Conservation (phyloP, 352 stramenopile species). For the Thalassiosira hispida region DNA sequence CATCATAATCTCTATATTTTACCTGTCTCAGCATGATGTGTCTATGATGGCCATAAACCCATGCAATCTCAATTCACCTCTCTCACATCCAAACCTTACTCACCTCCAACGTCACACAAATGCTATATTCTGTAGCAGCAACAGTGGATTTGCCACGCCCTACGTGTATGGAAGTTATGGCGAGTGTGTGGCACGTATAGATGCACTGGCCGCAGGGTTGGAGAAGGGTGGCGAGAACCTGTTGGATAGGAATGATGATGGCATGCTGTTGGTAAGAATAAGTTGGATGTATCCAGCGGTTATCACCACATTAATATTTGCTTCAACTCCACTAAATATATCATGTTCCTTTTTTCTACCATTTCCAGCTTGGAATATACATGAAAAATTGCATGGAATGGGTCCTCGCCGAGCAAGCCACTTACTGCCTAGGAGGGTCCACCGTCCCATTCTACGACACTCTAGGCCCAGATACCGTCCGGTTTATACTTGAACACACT, state of each 20-base stretch:
- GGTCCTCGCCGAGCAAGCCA: constrained; percentile 91
- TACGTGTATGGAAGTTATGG: constrained; percentile 82
- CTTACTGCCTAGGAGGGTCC: constrained; percentile 83
- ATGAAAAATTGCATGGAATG: constrained; percentile 97
- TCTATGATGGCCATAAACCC: too few species aligned
- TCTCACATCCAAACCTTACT: neutral
- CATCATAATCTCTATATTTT: neutral
- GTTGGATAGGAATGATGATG: constrained; percentile 66
- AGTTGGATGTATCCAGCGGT: constrained; percentile 6
- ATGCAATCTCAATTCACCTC: neutral
- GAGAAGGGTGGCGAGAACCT: constrained; percentile 64
- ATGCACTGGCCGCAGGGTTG: constrained; percentile 75
- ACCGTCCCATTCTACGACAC: constrained; percentile 91
- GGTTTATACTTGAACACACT: constrained; percentile 89
- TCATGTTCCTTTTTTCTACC: neutral
- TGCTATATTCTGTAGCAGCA: constrained; percentile 29
- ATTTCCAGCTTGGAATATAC: constrained; percentile 91
- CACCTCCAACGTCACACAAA: neutral
- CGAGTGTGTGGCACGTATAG: constrained; percentile 71
- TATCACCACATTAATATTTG: constrained; percentile 9
- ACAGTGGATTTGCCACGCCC: constrained; percentile 74
- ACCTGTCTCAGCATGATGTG: too few species aligned
- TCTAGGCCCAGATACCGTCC: constrained; percentile 85
- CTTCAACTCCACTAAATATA: neutral
- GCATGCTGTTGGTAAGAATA: constrained; percentile 61